phyloP scores from a whole-genome alignment of 2,329 filamentous ascomycete genomes.

The Simplicillium aogashimaense region DNA sequence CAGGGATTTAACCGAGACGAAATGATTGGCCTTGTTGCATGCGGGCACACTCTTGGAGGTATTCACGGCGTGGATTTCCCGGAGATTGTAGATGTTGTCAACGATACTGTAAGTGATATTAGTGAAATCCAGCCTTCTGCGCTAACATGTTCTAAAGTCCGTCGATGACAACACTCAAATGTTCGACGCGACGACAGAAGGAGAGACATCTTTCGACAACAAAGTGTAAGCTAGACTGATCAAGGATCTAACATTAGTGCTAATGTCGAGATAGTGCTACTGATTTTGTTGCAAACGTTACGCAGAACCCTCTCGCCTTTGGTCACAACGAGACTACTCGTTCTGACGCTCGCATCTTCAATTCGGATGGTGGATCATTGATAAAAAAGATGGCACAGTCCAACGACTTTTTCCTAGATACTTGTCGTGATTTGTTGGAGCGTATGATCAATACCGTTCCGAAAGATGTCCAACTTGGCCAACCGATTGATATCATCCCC shows the following conservation, averaged over 20 bases:
- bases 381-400: neutral
- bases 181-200: conserved; percentile 6
- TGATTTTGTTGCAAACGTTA: conserved; percentile 11
- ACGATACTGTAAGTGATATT: conserved; percentile 2
- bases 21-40: conserved; percentile 16
- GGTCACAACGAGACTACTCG: conserved; percentile 12
- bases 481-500: conserved; percentile 6
- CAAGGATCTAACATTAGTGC: neutral
- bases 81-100: conserved; percentile 9
- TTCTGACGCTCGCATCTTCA: conserved; percentile 13
- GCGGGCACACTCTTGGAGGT: conserved; percentile 15
- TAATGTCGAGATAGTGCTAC: conserved; percentile 6
- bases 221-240: conserved; percentile 1
- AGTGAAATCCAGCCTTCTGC: neutral
- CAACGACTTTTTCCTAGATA: conserved; percentile 6
- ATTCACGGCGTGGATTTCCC: conserved; percentile 15
- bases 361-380: conserved; percentile 8
- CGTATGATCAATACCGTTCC: conserved; percentile 9
- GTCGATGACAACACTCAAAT: conserved; percentile 7
- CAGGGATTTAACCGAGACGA: conserved; percentile 13
- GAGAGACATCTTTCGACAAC: conserved; percentile 11
- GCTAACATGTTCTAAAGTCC: neutral
- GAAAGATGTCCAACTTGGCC: conserved; percentile 4
- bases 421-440: conserved; percentile 6
- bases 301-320: conserved; percentile 12